Conservation (phyloP, 2,329 filamentous ascomycete genomes). For the Nemania bipapillata region DNA sequence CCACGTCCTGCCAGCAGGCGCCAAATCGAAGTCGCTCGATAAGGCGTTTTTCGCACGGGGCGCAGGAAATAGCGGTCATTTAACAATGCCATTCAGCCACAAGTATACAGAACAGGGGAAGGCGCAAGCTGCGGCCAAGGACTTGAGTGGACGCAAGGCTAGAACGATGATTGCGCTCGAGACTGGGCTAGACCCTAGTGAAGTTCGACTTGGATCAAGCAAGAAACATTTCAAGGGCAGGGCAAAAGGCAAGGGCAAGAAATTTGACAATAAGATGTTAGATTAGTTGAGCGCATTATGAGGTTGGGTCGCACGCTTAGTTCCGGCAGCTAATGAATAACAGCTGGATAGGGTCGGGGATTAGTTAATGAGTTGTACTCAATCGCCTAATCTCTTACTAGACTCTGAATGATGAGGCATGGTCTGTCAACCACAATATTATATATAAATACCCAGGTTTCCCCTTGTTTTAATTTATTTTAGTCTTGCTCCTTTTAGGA, state of each 20-base stretch:
- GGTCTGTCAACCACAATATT: no score
- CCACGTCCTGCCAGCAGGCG: constrained; percentile 66
- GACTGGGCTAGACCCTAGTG: constrained; percentile 83
- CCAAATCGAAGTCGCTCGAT: constrained; percentile 82
- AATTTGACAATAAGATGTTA: constrained; percentile 52
- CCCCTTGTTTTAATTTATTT: no score
- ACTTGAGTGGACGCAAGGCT: constrained; percentile 84
- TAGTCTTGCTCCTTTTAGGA: no score
- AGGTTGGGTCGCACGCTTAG: background rate
- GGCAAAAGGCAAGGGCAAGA: constrained; percentile 69
- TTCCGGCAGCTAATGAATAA: constrained; percentile 5
- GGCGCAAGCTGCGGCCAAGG: constrained; percentile 65
- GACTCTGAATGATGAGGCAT: no score
- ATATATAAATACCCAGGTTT: no score
- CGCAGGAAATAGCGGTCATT: constrained; percentile 67
- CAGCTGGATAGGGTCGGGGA: background rate
- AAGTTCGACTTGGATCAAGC: constrained; percentile 70
- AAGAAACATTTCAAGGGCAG: constrained; percentile 98
- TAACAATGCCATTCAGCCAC: constrained; percentile 86
- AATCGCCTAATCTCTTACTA: no score
- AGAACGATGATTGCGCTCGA: constrained; percentile 83
- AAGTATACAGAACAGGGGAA: constrained; percentile 86
- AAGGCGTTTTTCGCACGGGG: constrained; percentile 80
- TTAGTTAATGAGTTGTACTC: background rate
- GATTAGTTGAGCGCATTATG: constrained; percentile 50